Conservation (phyloP, 2,329 filamentous ascomycete species). For the Zasmidium angulare region DNA sequence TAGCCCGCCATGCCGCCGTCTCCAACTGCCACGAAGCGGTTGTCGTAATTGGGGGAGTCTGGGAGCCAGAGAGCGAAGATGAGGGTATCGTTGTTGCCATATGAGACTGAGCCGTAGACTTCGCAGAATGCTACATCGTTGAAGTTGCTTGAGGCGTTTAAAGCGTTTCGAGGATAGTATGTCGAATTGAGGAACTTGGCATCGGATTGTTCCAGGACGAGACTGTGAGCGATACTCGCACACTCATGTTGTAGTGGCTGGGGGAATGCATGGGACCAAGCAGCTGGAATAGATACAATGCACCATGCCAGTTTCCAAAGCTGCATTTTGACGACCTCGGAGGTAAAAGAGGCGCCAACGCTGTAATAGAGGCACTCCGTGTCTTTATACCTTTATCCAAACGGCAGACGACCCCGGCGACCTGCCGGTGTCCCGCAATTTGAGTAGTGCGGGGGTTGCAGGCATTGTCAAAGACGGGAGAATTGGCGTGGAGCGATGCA, state of each 20-base stretch:
- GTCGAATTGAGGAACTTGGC: slow-evolving; percentile 17
- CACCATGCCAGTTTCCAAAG: background rate
- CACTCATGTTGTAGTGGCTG: background rate
- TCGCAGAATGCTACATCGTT: slow-evolving; percentile 29
- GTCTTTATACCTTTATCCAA: too few relatives aligned
- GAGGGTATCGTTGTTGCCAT: slow-evolving; percentile 26
- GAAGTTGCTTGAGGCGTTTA: slow-evolving; percentile 21
- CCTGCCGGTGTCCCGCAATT: too few relatives aligned
- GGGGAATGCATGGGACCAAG: background rate
- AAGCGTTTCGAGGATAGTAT: slow-evolving; percentile 13
- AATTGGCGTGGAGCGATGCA: too few relatives aligned
- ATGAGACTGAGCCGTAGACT: slow-evolving; percentile 23
- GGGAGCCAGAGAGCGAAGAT: slow-evolving; percentile 29
- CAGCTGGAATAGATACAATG: background rate
- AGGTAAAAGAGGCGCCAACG: too few relatives aligned
- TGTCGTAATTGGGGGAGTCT: slow-evolving; percentile 21
- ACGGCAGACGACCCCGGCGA: too few relatives aligned
- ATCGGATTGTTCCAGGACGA: background rate
- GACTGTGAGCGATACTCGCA: background rate
- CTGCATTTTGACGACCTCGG: too few relatives aligned
- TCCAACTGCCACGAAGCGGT: slow-evolving; percentile 31
- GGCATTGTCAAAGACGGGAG: too few relatives aligned
- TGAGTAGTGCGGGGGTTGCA: too few relatives aligned
- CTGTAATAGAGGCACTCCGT: too few relatives aligned
- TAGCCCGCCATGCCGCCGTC: slow-evolving; percentile 32